phyloP scores from a whole-genome alignment of 2,329 filamentous ascomycete species.

The Aspergillus sp. region DNA sequence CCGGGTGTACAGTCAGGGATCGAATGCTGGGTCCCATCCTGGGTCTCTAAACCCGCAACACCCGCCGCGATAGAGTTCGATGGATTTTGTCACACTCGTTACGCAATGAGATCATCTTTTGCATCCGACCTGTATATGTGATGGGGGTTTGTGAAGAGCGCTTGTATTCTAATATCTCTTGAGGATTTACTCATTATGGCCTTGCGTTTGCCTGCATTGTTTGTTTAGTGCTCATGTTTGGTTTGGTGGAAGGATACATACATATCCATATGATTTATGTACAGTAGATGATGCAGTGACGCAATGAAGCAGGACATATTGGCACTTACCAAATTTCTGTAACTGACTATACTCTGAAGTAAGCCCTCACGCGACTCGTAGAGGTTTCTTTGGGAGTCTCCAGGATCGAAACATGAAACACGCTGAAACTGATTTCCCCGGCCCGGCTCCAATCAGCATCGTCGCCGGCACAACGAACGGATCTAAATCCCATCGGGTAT shows the following conservation, averaged over 20 bases:
- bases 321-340: no score
- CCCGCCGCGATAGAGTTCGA: conserved; percentile 23
- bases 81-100: background rate
- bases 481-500: background rate
- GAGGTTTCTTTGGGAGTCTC: background rate
- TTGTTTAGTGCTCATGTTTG: background rate
- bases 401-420: background rate
- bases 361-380: no score
- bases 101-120: background rate
- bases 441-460: background rate
- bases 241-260: background rate
- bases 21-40: conserved; percentile 26
- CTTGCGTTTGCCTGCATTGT: background rate
- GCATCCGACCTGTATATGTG: conserved; percentile 3
- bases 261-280: conserved; percentile 12
- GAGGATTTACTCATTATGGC: background rate
- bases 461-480: background rate
- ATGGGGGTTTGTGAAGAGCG: background rate
- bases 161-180: conserved; percentile 11
- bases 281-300: conserved; percentile 15
- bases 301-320: no score
- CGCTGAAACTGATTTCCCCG: background rate
- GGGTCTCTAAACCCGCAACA: conserved; percentile 27
- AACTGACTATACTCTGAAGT: no score
- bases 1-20: conserved; percentile 39